Percentiles rank a stretch among this genome's conserved stretches.
Evolutionary conservation across 2,329 filamentous ascomycete genomes (phyloP).

Genomic region (Fusarium neocosmosporiellum): DNA sequence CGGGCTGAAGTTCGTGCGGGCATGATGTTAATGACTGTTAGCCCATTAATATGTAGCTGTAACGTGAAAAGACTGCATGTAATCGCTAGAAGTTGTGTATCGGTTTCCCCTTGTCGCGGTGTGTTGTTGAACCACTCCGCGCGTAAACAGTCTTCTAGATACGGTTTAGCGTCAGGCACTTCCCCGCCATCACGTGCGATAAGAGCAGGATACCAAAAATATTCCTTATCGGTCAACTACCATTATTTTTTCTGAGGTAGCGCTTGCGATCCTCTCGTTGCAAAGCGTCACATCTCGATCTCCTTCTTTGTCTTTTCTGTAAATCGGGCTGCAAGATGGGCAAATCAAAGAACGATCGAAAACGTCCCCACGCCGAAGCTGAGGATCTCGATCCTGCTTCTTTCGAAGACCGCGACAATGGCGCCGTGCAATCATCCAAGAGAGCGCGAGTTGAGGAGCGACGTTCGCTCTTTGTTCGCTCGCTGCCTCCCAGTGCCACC

Average conservation of each 20-base stretch:
- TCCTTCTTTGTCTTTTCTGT: not conserved
- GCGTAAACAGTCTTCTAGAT: slow-evolving; percentile 50
- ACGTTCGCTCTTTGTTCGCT: slow-evolving; percentile 89
- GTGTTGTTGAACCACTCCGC: slow-evolving; percentile 41
- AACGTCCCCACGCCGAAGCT: slow-evolving; percentile 49
- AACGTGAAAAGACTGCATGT: slow-evolving; percentile 11
- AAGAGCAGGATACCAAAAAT: slow-evolving; percentile 37
- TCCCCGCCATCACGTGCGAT: slow-evolving; percentile 50
- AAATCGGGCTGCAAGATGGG: slow-evolving; percentile 39
- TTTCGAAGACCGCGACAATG: slow-evolving; percentile 48
- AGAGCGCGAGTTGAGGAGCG: slow-evolving; percentile 69
- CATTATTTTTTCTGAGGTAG: slow-evolving; percentile 38
- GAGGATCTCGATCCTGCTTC: slow-evolving; percentile 46
- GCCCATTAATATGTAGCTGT: slow-evolving; percentile 10
- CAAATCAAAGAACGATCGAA: slow-evolving; percentile 47
- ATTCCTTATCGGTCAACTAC: slow-evolving; percentile 25
- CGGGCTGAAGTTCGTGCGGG: slow-evolving; percentile 61
- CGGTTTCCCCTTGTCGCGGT: slow-evolving; percentile 14
- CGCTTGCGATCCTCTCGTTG: slow-evolving; percentile 17
- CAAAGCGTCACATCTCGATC: slow-evolving; percentile 5
- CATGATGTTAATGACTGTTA: slow-evolving; percentile 51
- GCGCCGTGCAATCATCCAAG: slow-evolving; percentile 56
- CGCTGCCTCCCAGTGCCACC: slow-evolving; percentile 81
- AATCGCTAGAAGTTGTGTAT: slow-evolving; percentile 5
- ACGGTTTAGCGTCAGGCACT: slow-evolving; percentile 40